Conservation (phyloP, 2,329 filamentous ascomycete genomes). For the Fusarium caatingaense region DNA sequence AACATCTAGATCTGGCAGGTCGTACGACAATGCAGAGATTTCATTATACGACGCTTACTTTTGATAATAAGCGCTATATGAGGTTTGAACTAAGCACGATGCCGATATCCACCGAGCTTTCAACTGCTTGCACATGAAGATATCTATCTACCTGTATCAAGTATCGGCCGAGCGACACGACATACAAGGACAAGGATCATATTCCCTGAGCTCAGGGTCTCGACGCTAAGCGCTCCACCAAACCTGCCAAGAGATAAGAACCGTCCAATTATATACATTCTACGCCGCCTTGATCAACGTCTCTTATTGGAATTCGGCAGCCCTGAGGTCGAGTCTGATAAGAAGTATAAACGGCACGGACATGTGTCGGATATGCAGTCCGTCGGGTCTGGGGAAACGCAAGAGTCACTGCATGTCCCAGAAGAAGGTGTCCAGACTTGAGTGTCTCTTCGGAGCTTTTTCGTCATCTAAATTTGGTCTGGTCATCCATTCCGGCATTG, state of each 20-base stretch:
- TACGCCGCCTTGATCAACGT: slow-evolving; percentile 32
- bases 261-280: slow-evolving; percentile 42
- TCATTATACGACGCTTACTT: background rate
- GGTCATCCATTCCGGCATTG: background rate
- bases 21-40: background rate
- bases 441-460: slow-evolving; percentile 2
- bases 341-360: slow-evolving; percentile 26
- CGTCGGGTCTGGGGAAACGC: slow-evolving; percentile 40
- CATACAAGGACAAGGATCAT: slow-evolving; percentile 27
- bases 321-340: slow-evolving; percentile 31
- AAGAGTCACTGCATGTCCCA: slow-evolving; percentile 16
- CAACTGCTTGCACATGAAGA: background rate
- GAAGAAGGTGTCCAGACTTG: slow-evolving; percentile 23
- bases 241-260: slow-evolving; percentile 48
- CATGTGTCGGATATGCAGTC: slow-evolving; percentile 28
- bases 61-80: background rate
- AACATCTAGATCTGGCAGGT: background rate
- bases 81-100: background rate
- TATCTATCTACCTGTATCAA: slow-evolving; percentile 12
- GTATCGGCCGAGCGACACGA: slow-evolving; percentile 19
- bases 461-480: slow-evolving; percentile 11
- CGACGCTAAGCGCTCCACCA: slow-evolving; percentile 35
- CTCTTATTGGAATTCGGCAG: slow-evolving; percentile 26
- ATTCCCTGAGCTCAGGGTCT: slow-evolving; percentile 23
- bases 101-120: background rate